Base-by-base conservation (phyloP, 2,329 filamentous ascomycete genomes). In the Penicillium griseofulvum region DNA sequence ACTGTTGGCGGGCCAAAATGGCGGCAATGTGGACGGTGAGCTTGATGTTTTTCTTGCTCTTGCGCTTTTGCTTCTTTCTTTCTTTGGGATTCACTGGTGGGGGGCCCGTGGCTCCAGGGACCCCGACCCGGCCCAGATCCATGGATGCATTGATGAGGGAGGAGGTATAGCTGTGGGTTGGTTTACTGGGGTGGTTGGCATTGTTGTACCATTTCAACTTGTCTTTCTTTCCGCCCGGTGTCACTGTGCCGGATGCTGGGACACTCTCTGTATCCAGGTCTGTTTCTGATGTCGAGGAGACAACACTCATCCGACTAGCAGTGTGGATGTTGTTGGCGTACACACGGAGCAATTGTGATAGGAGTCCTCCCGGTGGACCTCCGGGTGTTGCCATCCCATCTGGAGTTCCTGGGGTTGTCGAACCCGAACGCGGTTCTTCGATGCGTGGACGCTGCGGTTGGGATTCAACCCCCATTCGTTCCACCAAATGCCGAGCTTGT, bases 341-440 rank as follows among this genome's bases (percentile, higher is more conserved):
- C 4, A 90, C 78, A 68, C 85, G 88, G 42, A 92, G 75, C 0
- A 93, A 75, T 0, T 85, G 86, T 1, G 86, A 85, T 0, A 93
- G 75, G 34, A 92, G 82, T 34, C 89, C 88, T 14, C 64, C 65
- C 3, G 46, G 46, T 22, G 52, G 52, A 54, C 61, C 60, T 16
- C 62, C 45, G 4, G 62, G 59, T 2, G 57, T 59, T 1, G 59
- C 55, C 19, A 52, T 55, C n/a, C 57, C 58, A 17, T 49, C 62
- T 10, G 49, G 60, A 12, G 58, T 65, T 17, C 52, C 52, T 26
- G 52, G 52, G 16, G 61, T 61, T 5, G 61, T 44, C 8, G 52
- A 33, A n/a, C 63, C 65, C 2, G 65, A 67, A 26, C 36, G 57
- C 16, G 54, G 50, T 34, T 63, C 59, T 42, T 47, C 31, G 3